Conservation (phyloP, 495 filamentous ascomycete genomes). For the Neurospora sp. region DNA sequence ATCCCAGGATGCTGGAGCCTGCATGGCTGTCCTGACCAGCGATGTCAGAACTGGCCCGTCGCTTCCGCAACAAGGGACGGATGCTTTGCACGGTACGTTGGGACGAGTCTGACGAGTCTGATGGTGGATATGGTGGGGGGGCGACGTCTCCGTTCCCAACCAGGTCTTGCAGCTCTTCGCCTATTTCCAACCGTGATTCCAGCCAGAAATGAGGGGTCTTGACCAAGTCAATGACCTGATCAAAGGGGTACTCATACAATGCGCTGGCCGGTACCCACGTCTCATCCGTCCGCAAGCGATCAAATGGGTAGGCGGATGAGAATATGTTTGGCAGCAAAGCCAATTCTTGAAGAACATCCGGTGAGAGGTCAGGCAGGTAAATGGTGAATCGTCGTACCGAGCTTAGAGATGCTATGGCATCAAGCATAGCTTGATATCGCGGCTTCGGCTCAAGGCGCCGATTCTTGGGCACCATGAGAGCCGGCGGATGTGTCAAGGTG, state of each 20-base stretch:
- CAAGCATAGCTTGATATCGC: neutral
- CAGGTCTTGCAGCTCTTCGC: neutral
- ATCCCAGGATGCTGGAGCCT: neutral
- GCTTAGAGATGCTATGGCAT: neutral
- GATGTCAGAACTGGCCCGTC: neutral
- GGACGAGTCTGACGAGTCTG: neutral
- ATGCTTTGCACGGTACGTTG: neutral
- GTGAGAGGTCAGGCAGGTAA: neutral
- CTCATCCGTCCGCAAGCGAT: neutral
- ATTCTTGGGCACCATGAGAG: conserved; percentile 1
- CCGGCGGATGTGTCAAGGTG: neutral
- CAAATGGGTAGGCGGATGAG: neutral
- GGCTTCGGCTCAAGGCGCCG: conserved; percentile 1
- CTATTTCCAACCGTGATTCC: no score
- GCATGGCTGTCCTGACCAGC: neutral
- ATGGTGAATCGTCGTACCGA: neutral
- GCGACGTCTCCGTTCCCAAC: neutral
- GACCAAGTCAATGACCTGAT: neutral
- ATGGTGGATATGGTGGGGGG: neutral
- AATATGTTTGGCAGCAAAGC: no score
- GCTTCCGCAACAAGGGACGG: neutral
- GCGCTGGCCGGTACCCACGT: no score
- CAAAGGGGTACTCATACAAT: no score
- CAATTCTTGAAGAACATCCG: neutral
- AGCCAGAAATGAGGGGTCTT: no score